Percentiles rank a stretch among this genome's conserved stretches.
phyloP scores from a whole-genome alignment of 208 protist genomes.

The Endotrypanum monterogeii region DNA sequence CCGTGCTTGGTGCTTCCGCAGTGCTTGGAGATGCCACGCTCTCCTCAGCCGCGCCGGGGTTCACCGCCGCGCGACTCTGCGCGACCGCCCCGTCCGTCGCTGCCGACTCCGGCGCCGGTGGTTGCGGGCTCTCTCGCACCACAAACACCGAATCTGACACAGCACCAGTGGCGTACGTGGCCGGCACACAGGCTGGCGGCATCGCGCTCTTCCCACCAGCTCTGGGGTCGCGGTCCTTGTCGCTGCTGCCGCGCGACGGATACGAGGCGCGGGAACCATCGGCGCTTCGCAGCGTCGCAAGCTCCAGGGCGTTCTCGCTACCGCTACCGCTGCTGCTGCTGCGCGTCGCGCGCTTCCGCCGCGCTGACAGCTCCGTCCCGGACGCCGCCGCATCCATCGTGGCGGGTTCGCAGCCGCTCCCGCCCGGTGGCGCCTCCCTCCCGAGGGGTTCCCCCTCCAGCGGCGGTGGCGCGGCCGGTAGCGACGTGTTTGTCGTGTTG shows the following conservation, averaged over 20 bases:
- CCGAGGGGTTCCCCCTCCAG: not conserved
- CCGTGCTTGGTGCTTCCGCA: not conserved
- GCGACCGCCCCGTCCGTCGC: conserved; percentile 13
- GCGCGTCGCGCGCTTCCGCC: not conserved
- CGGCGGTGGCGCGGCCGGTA: not conserved
- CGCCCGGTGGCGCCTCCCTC: not conserved
- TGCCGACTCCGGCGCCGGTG: not conserved
- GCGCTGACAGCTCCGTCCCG: not conserved
- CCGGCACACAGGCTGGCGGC: not conserved
- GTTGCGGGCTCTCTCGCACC: not conserved
- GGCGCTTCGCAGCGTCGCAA: not conserved
- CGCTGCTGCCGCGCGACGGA: not conserved
- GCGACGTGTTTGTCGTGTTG: not conserved
- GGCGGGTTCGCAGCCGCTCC: not conserved
- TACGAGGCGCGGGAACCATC: not conserved
- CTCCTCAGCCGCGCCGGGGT: conserved; percentile 12
- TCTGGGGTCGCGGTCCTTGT: not conserved
- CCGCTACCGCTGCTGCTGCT: not conserved
- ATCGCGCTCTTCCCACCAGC: not conserved
- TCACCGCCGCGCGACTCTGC: conserved; percentile 19
- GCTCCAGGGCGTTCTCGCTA: conserved; percentile 13
- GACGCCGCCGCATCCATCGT: not conserved
- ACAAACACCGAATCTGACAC: too few relatives aligned
- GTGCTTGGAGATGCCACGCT: not conserved
- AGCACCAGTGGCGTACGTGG: not conserved